Base-by-base conservation (phyloP, 2,329 filamentous ascomycete species). In the Aspergillus nomiae region DNA sequence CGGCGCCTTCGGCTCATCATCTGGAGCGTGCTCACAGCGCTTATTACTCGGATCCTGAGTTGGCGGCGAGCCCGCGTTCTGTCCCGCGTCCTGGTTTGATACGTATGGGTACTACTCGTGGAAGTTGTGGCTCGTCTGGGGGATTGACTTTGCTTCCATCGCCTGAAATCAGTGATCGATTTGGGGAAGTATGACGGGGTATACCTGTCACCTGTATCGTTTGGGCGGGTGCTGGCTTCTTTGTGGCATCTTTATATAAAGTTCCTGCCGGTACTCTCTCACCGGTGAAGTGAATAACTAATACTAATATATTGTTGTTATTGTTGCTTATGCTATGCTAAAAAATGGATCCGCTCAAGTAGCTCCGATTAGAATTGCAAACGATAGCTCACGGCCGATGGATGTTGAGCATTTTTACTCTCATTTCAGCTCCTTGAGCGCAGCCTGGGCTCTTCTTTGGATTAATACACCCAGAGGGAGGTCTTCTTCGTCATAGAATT, bases 401-500 rank as follows among this genome's bases (percentile, higher is more conserved):
- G 30, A 12, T 7, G 8, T n/a, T 2, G n/a, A 4, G 48, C 21
- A 10, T 14, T 5, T 5, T 12, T 34, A 10, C 26, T 19, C n/a
- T 38, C 51, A 55, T 26, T 24, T 14, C 32, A 55, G 26, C 34
- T 55, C n/a, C 51, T 55, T 55, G n/a, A 55, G 21, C 11, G 51
- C 51, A 24, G 51, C 51, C 58, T 73, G 67, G 60, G 66, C 68
- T 48, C 78, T 74, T 61, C 78, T 75, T 58, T 76, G 73, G 59
- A 89, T 76, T 14, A 89, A 71, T 63, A 87, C 79, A 6, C 81
- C 82, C 56, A 90, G 72, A 2, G 87, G 87, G 16, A 89, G 72
- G 69, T 89, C 83, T 64, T 89, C 87, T 61, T 86, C 84, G 65
- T 88, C 87, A 67, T 87, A 88, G 62, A 89, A 89, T 65, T 89